A percentile compares a stretch with the other conserved stretches of the same genome.
These are phyloP conservation scores for Manihot esculenta DNA, from an alignment of 441 rosid species.

Conservation along the genomic window DNA sequence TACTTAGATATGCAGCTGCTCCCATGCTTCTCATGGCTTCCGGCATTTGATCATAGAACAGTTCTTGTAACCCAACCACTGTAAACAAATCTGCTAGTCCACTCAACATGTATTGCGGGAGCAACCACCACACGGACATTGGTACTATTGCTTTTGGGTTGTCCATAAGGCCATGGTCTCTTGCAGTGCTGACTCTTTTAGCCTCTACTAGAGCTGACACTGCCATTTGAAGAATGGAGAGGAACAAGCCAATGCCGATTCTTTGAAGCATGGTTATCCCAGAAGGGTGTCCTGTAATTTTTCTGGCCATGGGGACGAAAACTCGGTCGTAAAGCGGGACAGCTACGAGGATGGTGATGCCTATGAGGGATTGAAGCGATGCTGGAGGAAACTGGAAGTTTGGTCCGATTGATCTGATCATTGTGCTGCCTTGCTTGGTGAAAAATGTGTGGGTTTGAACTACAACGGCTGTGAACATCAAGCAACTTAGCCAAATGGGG, in stretches of 20 bases:
- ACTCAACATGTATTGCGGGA: slow-evolving; percentile 65
- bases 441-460: slow-evolving; percentile 74
- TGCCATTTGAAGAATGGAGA: slow-evolving; percentile 49
- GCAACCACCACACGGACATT: slow-evolving; percentile 69
- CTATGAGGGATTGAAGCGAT: slow-evolving; percentile 61
- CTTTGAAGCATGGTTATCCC: slow-evolving; percentile 83
- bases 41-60: slow-evolving; percentile 88
- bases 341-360: slow-evolving; percentile 55
- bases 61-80: slow-evolving; percentile 68
- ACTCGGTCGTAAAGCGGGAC: slow-evolving; percentile 61
- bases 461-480: slow-evolving; percentile 59
- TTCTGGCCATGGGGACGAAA: slow-evolving; percentile 59
- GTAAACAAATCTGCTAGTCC: slow-evolving; percentile 63
- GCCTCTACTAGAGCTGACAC: slow-evolving; percentile 63
- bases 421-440: slow-evolving; percentile 74
- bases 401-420: slow-evolving; percentile 57
- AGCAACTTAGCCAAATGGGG: slow-evolving; percentile 76
- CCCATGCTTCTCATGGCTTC: slow-evolving; percentile 78
- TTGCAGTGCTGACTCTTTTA: slow-evolving; percentile 51
- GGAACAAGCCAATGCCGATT: slow-evolving; percentile 63
- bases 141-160: slow-evolving; percentile 53
- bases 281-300: slow-evolving; percentile 50
- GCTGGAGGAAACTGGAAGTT: slow-evolving; percentile 66
- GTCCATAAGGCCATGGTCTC: slow-evolving; percentile 47
- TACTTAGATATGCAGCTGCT: slow-evolving; percentile 62